Evolutionary conservation across 768 basidiomycete genomes (phyloP).

Genomic region (Sistotremastrum niveocremeum): DNA sequence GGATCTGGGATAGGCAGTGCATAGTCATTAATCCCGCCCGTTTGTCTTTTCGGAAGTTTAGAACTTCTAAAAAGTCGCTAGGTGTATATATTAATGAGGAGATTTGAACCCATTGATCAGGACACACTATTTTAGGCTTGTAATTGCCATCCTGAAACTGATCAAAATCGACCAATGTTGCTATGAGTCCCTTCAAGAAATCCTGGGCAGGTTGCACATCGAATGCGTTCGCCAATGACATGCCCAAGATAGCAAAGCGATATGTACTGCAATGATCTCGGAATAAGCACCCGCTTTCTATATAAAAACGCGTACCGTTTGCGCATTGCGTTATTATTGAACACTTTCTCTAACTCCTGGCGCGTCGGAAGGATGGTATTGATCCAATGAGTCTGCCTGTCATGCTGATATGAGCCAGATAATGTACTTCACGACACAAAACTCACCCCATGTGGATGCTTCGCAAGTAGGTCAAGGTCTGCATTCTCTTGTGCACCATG

Average conservation of each 20-base stretch:
- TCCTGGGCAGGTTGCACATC: constrained; percentile 74
- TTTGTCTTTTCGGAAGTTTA: constrained; percentile 40
- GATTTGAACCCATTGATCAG: neutral
- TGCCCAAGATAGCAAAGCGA: constrained; percentile 73
- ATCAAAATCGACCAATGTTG: constrained; percentile 65
- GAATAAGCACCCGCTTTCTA: neutral
- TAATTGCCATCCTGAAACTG: constrained; percentile 59
- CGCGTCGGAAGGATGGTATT: constrained; percentile 74
- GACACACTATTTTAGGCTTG: constrained; percentile 56
- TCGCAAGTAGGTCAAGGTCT: constrained; percentile 74
- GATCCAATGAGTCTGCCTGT: constrained; percentile 74
- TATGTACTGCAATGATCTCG: constrained; percentile 38
- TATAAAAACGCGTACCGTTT: constrained; percentile 40
- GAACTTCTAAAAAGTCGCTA: constrained; percentile 45
- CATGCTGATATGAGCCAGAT: neutral
- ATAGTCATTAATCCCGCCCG: constrained; percentile 42
- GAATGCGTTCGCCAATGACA: constrained; percentile 72
- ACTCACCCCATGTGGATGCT: constrained; percentile 73
- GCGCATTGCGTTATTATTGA: constrained; percentile 64
- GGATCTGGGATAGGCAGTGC: constrained; percentile 43
- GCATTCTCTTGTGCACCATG: constrained; percentile 69
- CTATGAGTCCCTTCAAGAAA: constrained; percentile 59
- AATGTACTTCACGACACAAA: constrained; percentile 1
- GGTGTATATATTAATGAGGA: constrained; percentile 6
- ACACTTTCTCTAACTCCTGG: constrained; percentile 58